Evolutionary conservation across 192 early-diverging fungal genomes (phyloP), one percentile per base, ranked within the genome.

Genomic region (Jimgerdemannia flammicorona): DNA sequence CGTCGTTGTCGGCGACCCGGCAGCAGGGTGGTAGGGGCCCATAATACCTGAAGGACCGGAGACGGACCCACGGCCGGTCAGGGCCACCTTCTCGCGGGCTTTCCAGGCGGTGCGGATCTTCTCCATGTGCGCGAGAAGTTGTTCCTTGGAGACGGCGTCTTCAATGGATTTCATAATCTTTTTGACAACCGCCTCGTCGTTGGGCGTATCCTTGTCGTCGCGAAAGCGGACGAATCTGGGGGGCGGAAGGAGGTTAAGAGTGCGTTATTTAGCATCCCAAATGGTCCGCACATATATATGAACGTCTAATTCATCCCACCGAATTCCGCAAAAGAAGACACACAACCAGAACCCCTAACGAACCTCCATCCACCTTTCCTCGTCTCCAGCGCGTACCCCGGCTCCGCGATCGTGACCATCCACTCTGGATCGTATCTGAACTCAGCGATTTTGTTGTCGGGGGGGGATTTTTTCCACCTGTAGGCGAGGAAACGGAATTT

Each of bases 171-270:
- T 73, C 14, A 88, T 77, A 10, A 85, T 80, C 29, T 79, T 75
- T 43, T 85, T 80, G 3, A 90, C 72, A 3, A 79, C 79, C 3
- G 70, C 67, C 63, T 88, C 87, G 63, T 92, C 87, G 69, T 90
- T 88, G 1, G 87, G 83, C 39, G 79, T 83, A 17, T 75, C 80
- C 70, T 91, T 92, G 74, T 92, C 91, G 19, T 91, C 89, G 8
- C 90, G 83, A 20, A 84, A 72, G 8, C 83, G 81, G 18, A 84
- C 82, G 74, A 84, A 84, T 77, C 83, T 83, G 67, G n/a, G 2
- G n/a, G 65, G 4, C 43, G 3, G 14, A 74, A 17, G 72, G 42
- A 64, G 43, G 14, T 20, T 44, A 64, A 17, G 19, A 70, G n/a
- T 43, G 41, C 3, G 49, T 14, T 14, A 59, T 59, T 10, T 14